phyloP scores from a whole-genome alignment of 1,284 basidiomycete species.

The Hymenochaete sp. region DNA sequence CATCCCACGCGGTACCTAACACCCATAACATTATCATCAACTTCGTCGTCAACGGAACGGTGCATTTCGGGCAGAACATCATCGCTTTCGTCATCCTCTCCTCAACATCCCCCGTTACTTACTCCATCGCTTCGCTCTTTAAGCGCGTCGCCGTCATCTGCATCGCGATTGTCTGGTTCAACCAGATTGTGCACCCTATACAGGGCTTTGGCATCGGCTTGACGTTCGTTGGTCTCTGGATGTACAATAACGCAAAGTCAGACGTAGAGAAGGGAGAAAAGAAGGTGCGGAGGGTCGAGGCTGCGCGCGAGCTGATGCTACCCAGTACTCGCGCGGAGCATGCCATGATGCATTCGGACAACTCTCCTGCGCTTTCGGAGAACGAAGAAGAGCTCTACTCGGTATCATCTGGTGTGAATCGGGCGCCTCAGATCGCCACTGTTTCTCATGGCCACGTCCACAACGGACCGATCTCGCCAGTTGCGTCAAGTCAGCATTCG shows the following conservation, averaged over 20 bases:
- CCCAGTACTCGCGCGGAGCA: conserved; percentile 59
- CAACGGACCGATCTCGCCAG: no score
- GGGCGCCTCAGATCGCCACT: conserved; percentile 10
- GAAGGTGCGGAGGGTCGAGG: conserved; percentile 78
- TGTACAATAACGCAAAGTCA: conserved; percentile 92
- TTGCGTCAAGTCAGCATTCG: no score
- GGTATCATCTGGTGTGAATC: conserved; percentile 16
- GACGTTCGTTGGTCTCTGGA: conserved; percentile 86
- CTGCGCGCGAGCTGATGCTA: conserved; percentile 61
- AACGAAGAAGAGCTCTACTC: conserved; percentile 16
- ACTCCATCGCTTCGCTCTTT: conserved; percentile 95
- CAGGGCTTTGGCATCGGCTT: conserved; percentile 85
- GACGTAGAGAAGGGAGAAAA: conserved; percentile 93
- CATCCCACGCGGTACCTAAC: conserved; percentile 37
- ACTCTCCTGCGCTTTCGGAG: conserved; percentile 25
- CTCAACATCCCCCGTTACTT: conserved; percentile 95
- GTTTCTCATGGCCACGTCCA: conserved; percentile 16
- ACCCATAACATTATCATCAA: conserved; percentile 61
- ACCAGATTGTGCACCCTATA: conserved; percentile 74
- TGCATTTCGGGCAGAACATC: conserved; percentile 95
- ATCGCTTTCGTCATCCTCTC: conserved; percentile 95
- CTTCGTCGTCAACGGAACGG: conserved; percentile 87
- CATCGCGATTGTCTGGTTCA: conserved; percentile 96
- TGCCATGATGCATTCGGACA: conserved; percentile 36
- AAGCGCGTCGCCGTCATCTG: conserved; percentile 98